Conservation (phyloP, 2,329 filamentous ascomycete genomes). For the Blastomyces parvus region DNA sequence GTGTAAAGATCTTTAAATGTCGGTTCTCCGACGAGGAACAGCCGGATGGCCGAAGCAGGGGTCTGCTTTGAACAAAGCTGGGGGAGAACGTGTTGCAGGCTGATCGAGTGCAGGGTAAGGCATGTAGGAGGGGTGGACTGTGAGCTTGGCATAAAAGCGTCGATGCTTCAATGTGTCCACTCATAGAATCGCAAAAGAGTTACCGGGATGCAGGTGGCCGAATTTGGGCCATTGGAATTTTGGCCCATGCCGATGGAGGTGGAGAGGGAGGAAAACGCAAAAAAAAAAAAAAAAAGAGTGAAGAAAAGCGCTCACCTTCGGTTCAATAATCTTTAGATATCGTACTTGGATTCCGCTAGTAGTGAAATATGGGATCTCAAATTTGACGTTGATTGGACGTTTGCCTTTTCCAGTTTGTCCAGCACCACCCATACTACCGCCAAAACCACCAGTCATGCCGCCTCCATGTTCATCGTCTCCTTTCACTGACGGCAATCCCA, state of each 20-base stretch:
- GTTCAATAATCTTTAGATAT: conserved; percentile 98
- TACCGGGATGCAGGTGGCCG: conserved; percentile 9
- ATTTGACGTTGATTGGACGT: conserved; percentile 96
- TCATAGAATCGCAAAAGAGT: background rate
- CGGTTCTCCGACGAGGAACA: background rate
- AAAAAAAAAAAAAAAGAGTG: conserved; percentile 1
- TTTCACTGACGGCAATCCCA: conserved; percentile 85
- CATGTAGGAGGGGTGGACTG: background rate
- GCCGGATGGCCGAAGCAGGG: background rate
- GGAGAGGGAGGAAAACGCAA: conserved; percentile 4
- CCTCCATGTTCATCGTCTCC: conserved; percentile 93
- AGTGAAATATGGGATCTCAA: conserved; percentile 99
- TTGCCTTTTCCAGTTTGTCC: conserved; percentile 74
- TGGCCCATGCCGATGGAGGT: background rate
- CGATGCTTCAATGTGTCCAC: background rate
- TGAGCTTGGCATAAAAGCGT: background rate
- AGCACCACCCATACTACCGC: conserved; percentile 90
- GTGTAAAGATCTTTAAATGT: background rate
- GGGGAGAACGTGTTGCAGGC: background rate
- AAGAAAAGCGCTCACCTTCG: conserved; percentile 60
- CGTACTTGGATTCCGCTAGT: conserved; percentile 97
- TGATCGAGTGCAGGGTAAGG: background rate
- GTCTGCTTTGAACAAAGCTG: background rate
- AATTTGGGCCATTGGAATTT: conserved; percentile 4
- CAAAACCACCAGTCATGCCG: conserved; percentile 95